A percentile compares a stretch with the other conserved stretches of the same genome.
These are phyloP conservation scores for Coriolopsis trogii DNA, from an alignment of 1,284 basidiomycete genomes.

Conservation along the genomic window DNA sequence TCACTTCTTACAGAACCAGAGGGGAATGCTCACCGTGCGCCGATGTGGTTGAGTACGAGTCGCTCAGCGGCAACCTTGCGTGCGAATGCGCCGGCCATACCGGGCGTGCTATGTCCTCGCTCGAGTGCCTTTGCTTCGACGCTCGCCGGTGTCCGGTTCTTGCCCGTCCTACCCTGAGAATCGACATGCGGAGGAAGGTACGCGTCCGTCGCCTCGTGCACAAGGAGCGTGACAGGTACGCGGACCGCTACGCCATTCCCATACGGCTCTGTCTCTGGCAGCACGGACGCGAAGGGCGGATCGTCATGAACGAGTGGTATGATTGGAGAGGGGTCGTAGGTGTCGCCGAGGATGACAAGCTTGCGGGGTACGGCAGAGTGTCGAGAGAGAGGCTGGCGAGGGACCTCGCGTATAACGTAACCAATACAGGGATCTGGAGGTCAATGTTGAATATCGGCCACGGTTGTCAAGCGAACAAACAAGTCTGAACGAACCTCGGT, in stretches of 20 bases:
- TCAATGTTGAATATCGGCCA: not conserved
- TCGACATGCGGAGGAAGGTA: conserved; percentile 65
- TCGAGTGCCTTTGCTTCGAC: conserved; percentile 60
- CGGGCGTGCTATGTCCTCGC: conserved; percentile 84
- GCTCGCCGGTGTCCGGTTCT: conserved; percentile 44
- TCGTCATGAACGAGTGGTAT: conserved; percentile 50
- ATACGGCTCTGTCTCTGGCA: conserved; percentile 9
- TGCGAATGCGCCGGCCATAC: conserved; percentile 84
- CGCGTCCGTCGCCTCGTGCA: conserved; percentile 88
- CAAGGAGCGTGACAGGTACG: conserved; percentile 45
- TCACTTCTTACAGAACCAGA: not conserved
- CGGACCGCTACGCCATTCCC: conserved; percentile 1
- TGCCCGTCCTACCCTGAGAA: conserved; percentile 39
- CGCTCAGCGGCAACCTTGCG: conserved; percentile 61
- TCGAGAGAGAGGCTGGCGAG: conserved; percentile 37
- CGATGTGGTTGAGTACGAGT: conserved; percentile 87
- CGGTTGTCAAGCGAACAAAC: no score
- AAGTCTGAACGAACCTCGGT: conserved; percentile 62
- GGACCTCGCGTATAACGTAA: conserved; percentile 76
- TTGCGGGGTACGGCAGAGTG: conserved; percentile 46
- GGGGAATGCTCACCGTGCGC: conserved; percentile 54
- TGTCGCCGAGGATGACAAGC: conserved; percentile 64
- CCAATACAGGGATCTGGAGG: conserved; percentile 79
- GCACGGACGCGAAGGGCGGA: conserved; percentile 4
- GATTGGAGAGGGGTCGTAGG: conserved; percentile 63